A percentile compares a stretch with the other conserved stretches of the same genome.
These are phyloP conservation scores for Phialophora tarda DNA, from an alignment of 2,329 filamentous ascomycete species.

Conservation along the genomic window DNA sequence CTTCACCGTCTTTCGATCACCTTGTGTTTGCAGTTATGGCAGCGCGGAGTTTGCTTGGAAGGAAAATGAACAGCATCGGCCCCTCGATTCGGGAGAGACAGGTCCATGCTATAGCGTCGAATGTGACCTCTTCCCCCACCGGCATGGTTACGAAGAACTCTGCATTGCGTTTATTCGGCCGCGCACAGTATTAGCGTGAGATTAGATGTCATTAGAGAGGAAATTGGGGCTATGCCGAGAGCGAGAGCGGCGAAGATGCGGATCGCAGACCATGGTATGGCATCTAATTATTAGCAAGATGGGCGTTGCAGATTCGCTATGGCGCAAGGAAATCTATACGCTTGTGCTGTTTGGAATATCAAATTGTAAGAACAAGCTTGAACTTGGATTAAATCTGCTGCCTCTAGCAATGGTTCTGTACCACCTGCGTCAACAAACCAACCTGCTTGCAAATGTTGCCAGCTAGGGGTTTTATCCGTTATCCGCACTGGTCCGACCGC, in stretches of 20 bases:
- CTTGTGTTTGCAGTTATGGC: background rate
- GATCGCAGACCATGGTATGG: background rate
- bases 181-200: background rate
- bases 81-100: background rate
- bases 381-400: background rate
- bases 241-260: background rate
- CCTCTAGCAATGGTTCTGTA: background rate
- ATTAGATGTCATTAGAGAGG: background rate
- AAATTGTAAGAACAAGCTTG: background rate
- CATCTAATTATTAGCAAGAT: background rate
- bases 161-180: background rate
- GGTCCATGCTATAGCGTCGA: background rate
- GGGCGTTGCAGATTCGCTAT: background rate
- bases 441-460: background rate
- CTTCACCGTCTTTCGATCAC: background rate
- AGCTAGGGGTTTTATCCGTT: background rate
- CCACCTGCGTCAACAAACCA: background rate
- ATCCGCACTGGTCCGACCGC: background rate
- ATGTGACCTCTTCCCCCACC: background rate
- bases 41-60: background rate
- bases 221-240: background rate
- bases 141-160: background rate
- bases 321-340: background rate
- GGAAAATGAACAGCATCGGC: background rate
- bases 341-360: background rate